Evolutionary conservation across 768 basidiomycete genomes (phyloP).

Genomic region (Tylopilus intermedius): DNA sequence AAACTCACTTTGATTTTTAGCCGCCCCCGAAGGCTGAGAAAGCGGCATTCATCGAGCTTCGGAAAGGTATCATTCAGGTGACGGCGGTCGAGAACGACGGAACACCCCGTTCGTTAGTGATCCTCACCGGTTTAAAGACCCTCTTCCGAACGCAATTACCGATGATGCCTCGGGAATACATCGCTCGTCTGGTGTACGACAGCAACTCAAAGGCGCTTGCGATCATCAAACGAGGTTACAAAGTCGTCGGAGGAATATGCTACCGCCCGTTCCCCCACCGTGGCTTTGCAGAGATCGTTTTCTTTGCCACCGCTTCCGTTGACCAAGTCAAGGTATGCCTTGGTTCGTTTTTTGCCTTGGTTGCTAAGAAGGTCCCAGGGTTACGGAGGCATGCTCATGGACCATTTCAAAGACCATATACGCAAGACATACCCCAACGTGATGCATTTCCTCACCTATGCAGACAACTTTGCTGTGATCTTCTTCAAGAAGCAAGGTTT

Average conservation of each 20-base stretch:
- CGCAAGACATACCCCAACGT: slow-evolving; percentile 77
- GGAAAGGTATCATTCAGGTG: slow-evolving; percentile 77
- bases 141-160: slow-evolving; percentile 96
- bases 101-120: slow-evolving; percentile 68
- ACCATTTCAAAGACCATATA: slow-evolving; percentile 93
- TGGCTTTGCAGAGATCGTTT: slow-evolving; percentile 96
- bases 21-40: slow-evolving; percentile 63
- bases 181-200: slow-evolving; percentile 92
- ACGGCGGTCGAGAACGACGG: slow-evolving; percentile 81
- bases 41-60: slow-evolving; percentile 73
- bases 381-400: slow-evolving; percentile 98
- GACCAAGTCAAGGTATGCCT: slow-evolving; percentile 89
- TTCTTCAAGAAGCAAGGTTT: slow-evolving; percentile 99
- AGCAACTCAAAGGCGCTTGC: slow-evolving; percentile 88
- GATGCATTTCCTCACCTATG: slow-evolving; percentile 95
- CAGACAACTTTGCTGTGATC: slow-evolving; percentile 97
- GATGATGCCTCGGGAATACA: slow-evolving; percentile 99
- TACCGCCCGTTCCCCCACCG: slow-evolving; percentile 94
- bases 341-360: neutral
- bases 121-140: slow-evolving; percentile 92
- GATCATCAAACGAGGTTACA: slow-evolving; percentile 90
- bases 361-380: slow-evolving; percentile 50
- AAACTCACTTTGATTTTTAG: slow-evolving; percentile 29
- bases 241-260: slow-evolving; percentile 96
- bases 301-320: slow-evolving; percentile 93